These are phyloP conservation scores for Rhodotorula sp. DNA, from an alignment of 1,284 basidiomycete species.

Conservation along the genomic window DNA sequence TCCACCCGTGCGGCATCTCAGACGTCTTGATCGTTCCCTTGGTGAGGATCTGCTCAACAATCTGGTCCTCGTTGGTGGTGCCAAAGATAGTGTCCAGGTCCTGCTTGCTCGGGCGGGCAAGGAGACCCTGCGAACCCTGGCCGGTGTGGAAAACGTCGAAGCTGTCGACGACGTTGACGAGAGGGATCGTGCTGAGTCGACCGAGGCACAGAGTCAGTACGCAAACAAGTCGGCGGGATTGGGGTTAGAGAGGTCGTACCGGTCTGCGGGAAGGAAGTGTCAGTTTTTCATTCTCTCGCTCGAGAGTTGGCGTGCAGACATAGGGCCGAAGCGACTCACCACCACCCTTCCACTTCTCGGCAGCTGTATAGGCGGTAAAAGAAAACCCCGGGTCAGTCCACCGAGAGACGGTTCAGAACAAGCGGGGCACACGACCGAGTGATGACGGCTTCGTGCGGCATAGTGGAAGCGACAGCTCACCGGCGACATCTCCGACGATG, in stretches of 20 bases:
- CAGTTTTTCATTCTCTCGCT: not conserved
- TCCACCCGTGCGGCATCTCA: slow-evolving; percentile 12
- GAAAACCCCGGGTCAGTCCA: not conserved
- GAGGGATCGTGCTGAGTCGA: slow-evolving; percentile 46
- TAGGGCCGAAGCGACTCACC: slow-evolving; percentile 36
- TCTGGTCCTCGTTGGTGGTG: slow-evolving; percentile 47
- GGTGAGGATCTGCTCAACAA: slow-evolving; percentile 46
- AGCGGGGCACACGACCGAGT: not conserved
- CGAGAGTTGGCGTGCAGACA: rapidly evolving
- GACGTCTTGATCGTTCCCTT: slow-evolving; percentile 43
- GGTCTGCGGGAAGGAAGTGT: not conserved
- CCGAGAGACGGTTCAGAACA: no score
- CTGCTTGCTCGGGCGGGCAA: slow-evolving; percentile 49
- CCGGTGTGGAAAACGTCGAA: slow-evolving; percentile 51
- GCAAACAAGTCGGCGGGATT: not conserved
- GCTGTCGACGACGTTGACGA: slow-evolving; percentile 50
- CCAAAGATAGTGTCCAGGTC: slow-evolving; percentile 49
- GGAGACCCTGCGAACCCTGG: slow-evolving; percentile 49
- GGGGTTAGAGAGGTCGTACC: not conserved
- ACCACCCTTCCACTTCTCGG: slow-evolving; percentile 49
- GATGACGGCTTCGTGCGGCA: no score
- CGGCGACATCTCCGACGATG: slow-evolving; percentile 46
- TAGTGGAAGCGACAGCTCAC: slow-evolving; percentile 11
- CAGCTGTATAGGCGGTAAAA: slow-evolving; percentile 6
- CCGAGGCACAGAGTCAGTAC: not conserved